Evolutionary conservation across 129 eudicot genomes (phyloP), one percentile per base, ranked within the genome.

Genomic region (Chrysanthemum seticuspe): DNA sequence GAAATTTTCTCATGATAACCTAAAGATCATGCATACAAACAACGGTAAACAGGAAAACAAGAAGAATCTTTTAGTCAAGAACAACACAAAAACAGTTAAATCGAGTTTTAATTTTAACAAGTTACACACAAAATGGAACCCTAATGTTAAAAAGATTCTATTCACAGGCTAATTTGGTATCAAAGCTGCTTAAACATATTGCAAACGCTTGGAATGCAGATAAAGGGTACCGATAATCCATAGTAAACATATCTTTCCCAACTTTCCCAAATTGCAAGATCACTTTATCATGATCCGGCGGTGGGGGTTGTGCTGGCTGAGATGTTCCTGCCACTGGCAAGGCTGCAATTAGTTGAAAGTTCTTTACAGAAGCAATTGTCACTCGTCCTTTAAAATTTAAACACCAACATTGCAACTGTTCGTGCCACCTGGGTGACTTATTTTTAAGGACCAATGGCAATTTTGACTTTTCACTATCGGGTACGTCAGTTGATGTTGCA

Each of bases 351-450:
- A 91, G 57, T 81, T 91, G 97, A 23, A 91, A 91, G 53, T 87
- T 87, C 87, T 91, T 91, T 18, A 87, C 97, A n/a, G 97, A 91
- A 3, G 97, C 97, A 11, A 91, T 89, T 2, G 97, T 91, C 75
- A 91, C 95, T 10, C 97, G 84, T 16, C 97, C 97, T 23, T 87
- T 78, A 13, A 91, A 87, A 75, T 91, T 91, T 53, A 91, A 67
- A 75, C 97, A 91, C 97, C 97, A 91, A 51, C 97, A 91, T 73
- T 91, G 97, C 71, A 91, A 71, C 83, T 91, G 97, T 56, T 91
- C 95, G 48, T 91, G 95, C 95, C 95, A 91, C 68, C 97, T 78
- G 8, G 97, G 97, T 1, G 97, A 83, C 85, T 91, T 91, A 88
- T 91, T 91, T 76, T 91, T 91, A 27, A 91, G 70, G 29, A 91